Conservation (phyloP, 1,139 yeast species). For the Chernovozyma sophiae-reginae region DNA sequence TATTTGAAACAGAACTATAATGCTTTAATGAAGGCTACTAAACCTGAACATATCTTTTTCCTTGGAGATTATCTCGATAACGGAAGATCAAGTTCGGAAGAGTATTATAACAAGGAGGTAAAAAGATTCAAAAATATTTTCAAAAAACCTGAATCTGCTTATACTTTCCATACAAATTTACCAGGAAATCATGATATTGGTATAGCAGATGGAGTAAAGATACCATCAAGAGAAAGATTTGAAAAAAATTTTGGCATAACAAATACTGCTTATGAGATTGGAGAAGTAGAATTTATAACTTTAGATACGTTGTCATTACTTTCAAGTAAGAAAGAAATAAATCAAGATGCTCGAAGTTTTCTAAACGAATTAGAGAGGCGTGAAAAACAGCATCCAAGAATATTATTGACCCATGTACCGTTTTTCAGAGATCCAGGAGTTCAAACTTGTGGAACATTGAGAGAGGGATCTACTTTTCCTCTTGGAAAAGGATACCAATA, state of each 20-base stretch:
- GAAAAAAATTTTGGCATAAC: constrained; percentile 36
- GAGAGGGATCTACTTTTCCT: constrained; percentile 32
- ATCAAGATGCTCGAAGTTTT: constrained; percentile 26
- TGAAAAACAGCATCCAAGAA: constrained; percentile 23
- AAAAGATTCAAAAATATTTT: constrained; percentile 40
- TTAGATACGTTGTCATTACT: constrained; percentile 45
- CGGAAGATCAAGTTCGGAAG: constrained; percentile 41
- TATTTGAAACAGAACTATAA: constrained; percentile 46
- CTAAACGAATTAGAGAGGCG: constrained; percentile 16
- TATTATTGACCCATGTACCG: constrained; percentile 49
- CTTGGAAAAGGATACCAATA: constrained; percentile 46
- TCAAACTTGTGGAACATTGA: constrained; percentile 38
- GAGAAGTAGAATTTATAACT: constrained; percentile 43
- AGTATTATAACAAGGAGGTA: constrained; percentile 35
- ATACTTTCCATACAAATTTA: constrained; percentile 31
- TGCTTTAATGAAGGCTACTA: constrained; percentile 29
- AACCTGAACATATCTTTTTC: constrained; percentile 45
- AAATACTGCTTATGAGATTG: constrained; percentile 25
- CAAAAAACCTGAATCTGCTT: constrained; percentile 13
- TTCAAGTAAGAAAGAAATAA: constrained; percentile 25
- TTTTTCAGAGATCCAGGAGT: constrained; percentile 34
- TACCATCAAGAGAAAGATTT: constrained; percentile 36
- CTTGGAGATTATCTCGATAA: constrained; percentile 55
- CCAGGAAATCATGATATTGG: constrained; percentile 63
- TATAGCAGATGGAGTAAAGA: constrained; percentile 44